Conservation (phyloP, 2,329 filamentous ascomycete species). For the Drechmeria coniospora region DNA sequence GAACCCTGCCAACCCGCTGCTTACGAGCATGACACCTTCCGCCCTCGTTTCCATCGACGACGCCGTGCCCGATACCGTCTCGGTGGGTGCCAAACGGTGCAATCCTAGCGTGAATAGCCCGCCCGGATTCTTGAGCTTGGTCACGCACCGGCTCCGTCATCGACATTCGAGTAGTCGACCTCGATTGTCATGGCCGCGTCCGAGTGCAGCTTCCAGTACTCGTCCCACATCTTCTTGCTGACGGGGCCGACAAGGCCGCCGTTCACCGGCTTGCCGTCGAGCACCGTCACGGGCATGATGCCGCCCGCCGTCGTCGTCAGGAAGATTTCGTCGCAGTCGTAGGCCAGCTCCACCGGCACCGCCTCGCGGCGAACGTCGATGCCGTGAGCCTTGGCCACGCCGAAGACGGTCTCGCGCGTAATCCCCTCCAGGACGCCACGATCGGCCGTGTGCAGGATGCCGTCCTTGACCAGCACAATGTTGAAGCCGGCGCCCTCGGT, state of each 20-base stretch:
- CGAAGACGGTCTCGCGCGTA: conserved; percentile 31
- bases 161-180: conserved; percentile 10
- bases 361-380: conserved; percentile 21
- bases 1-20: too few relatives aligned
- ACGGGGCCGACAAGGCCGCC: conserved; percentile 26
- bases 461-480: conserved; percentile 28
- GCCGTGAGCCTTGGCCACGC: conserved; percentile 18
- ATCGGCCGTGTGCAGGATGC: conserved; percentile 27
- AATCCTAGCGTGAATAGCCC: too few relatives aligned
- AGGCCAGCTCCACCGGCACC: conserved; percentile 25
- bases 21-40: too few relatives aligned
- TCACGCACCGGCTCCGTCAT: too few relatives aligned
- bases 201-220: conserved; percentile 33
- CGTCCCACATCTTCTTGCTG: conserved; percentile 32
- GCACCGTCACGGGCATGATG: conserved; percentile 32
- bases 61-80: too few relatives aligned
- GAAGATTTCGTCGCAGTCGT: conserved; percentile 31
- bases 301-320: conserved; percentile 38
- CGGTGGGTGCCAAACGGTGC: too few relatives aligned
- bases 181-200: conserved; percentile 19
- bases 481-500: conserved; percentile 37
- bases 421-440: conserved; percentile 32
- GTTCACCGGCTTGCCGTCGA: conserved; percentile 23
- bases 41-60: too few relatives aligned
- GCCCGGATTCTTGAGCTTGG: too few relatives aligned